These are phyloP conservation scores for Gnomoniopsis smithogilvyi DNA, from an alignment of 2,329 filamentous ascomycete genomes.

Conservation along the genomic window DNA sequence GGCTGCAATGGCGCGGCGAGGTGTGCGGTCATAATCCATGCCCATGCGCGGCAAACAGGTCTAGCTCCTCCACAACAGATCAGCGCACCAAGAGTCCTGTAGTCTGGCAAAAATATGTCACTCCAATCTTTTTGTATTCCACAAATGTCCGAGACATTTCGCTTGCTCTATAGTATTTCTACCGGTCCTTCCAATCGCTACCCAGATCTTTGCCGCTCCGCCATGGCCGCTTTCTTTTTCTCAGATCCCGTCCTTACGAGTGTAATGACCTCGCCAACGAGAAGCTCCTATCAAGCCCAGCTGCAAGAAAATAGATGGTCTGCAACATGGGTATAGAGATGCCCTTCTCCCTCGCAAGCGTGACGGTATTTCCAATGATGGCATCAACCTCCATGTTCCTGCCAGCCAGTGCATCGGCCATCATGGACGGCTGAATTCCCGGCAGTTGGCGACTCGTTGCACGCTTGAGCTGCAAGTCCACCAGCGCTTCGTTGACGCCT, in stretches of 20 bases:
- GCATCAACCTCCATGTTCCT: slow-evolving; percentile 69
- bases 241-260: background rate
- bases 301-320: slow-evolving; percentile 28
- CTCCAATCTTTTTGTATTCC: too few species aligned
- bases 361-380: slow-evolving; percentile 67
- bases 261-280: slow-evolving; percentile 2
- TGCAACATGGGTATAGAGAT: slow-evolving; percentile 65
- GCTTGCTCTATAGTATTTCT: too few species aligned
- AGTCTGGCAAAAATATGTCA: too few species aligned
- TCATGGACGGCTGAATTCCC: slow-evolving; percentile 65
- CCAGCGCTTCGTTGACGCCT: slow-evolving; percentile 58
- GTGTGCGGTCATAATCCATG: too few species aligned
- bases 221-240: too few species aligned
- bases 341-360: slow-evolving; percentile 59
- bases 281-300: slow-evolving; percentile 7
- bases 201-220: too few species aligned
- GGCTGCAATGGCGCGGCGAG: too few species aligned
- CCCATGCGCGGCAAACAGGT: too few species aligned
- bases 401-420: slow-evolving; percentile 66
- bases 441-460: slow-evolving; percentile 61
- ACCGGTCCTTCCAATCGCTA: too few species aligned
- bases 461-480: slow-evolving; percentile 60
- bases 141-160: too few species aligned
- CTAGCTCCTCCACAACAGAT: too few species aligned
- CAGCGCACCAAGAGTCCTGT: too few species aligned